Evolutionary conservation across 1,284 basidiomycete genomes (phyloP).

Genomic region (Agroathelia rolfsii): DNA sequence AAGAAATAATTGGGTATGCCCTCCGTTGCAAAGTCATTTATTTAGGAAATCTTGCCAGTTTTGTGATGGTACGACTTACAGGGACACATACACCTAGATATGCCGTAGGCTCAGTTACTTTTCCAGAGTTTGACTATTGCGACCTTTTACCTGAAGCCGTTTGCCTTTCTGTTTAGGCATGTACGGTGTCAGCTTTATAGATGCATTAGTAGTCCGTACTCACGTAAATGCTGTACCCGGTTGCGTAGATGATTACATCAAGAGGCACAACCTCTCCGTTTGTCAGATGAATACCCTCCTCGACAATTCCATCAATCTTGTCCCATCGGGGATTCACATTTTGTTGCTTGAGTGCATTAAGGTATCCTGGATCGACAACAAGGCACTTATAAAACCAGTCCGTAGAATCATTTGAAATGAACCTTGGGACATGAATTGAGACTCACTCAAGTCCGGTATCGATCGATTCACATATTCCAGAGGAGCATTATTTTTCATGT

Average conservation of each 20-base stretch:
- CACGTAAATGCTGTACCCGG: too few relatives aligned
- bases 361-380: constrained; percentile 20
- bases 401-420: constrained; percentile 1
- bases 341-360: constrained; percentile 19
- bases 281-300: constrained; percentile 19
- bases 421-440: neutral
- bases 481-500: constrained; percentile 17
- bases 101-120: constrained; percentile 36
- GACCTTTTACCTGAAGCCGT: constrained; percentile 27
- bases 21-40: too few relatives aligned
- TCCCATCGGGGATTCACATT: constrained; percentile 24
- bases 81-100: constrained; percentile 39
- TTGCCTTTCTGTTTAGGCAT: constrained; percentile 18
- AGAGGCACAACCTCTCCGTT: constrained; percentile 15
- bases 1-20: constrained; percentile 41
- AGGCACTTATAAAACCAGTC: constrained; percentile 19
- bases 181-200: too few relatives aligned
- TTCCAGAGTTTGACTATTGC: constrained; percentile 24
- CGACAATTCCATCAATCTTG: constrained; percentile 19
- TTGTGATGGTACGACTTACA: too few relatives aligned
- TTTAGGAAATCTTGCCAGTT: too few relatives aligned
- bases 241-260: constrained; percentile 12
- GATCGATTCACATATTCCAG: constrained; percentile 17
- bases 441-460: constrained; percentile 18
- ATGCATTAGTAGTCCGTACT: too few relatives aligned